phyloP scores from a whole-genome alignment of 805 yeast genomes.

The Maudiozyma pseudohumilis region DNA sequence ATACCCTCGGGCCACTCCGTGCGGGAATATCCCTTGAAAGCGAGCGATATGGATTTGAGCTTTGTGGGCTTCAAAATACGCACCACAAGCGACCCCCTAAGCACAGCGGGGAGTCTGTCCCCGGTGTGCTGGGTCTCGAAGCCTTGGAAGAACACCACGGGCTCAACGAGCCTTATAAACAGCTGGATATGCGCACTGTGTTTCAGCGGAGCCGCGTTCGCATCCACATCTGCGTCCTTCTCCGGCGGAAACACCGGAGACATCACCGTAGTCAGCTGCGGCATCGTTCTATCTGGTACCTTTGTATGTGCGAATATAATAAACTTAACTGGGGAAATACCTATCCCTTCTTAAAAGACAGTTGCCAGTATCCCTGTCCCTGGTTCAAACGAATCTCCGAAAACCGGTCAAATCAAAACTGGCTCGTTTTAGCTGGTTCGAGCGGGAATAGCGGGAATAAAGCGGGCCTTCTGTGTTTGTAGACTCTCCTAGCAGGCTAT shows the following conservation, averaged over 20 bases:
- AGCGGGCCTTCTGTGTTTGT: too few relatives aligned
- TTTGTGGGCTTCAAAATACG: constrained; percentile 64
- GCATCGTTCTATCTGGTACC: too few relatives aligned
- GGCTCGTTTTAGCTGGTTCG: too few relatives aligned
- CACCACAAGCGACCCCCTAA: constrained; percentile 70
- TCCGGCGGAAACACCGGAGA: constrained; percentile 44
- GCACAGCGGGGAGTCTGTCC: constrained; percentile 63
- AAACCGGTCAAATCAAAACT: too few relatives aligned
- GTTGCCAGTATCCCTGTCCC: too few relatives aligned
- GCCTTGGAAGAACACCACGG: constrained; percentile 71
- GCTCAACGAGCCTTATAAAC: constrained; percentile 72
- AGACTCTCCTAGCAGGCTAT: too few relatives aligned
- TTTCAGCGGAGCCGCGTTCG: constrained; percentile 39
- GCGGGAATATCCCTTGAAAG: constrained; percentile 56
- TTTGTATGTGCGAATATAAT: too few relatives aligned
- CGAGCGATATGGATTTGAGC: constrained; percentile 51
- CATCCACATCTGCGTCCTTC: constrained; percentile 38
- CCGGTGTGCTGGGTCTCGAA: constrained; percentile 55
- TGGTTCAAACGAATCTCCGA: too few relatives aligned
- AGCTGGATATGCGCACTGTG: constrained; percentile 57
- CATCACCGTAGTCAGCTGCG: constrained; percentile 16
- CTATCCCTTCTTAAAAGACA: too few relatives aligned
- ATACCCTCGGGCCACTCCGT: constrained; percentile 99
- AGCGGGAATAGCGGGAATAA: too few relatives aligned
- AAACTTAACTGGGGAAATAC: too few relatives aligned